Conservation (phyloP, 371 early-diverging fungal species). For the Capillidium rhysosporum region DNA sequence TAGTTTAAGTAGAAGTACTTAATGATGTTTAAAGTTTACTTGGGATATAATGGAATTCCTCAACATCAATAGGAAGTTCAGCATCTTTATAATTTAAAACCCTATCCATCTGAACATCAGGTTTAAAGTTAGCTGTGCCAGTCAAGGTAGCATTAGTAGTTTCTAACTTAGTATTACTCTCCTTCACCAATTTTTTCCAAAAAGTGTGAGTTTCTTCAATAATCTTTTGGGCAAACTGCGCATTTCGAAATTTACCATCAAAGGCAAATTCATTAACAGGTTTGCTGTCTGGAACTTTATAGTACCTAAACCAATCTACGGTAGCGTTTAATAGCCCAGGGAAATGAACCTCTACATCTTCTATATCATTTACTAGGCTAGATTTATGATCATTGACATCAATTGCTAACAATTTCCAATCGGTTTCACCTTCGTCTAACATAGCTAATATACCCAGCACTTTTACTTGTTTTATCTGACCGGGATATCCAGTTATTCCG, state of each 20-base stretch:
- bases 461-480: constrained; percentile 98
- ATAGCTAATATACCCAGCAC: constrained; percentile 94
- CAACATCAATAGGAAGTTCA: too few species aligned
- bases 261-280: constrained; percentile 97
- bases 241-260: not conserved
- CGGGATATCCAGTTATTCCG: constrained; percentile 60
- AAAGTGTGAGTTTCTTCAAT: constrained; percentile 1
- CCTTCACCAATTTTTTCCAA: not conserved
- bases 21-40: too few species aligned
- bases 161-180: not conserved
- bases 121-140: not conserved
- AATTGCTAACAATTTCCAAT: constrained; percentile 98
- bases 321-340: constrained; percentile 92
- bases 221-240: not conserved
- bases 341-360: constrained; percentile 87
- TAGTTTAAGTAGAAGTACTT: too few species aligned
- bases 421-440: constrained; percentile 96
- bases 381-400: constrained; percentile 90
- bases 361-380: constrained; percentile 79
- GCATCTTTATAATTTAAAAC: not conserved
- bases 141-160: constrained; percentile 1
- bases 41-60: too few species aligned
- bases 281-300: constrained; percentile 99
- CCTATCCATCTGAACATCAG: not conserved
- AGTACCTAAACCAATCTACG: constrained; percentile 96